A percentile compares a stretch with the other conserved stretches of the same genome.
phyloP scores from a whole-genome alignment of 352 stramenopile species.

The Phytophthora chlamydospora region DNA sequence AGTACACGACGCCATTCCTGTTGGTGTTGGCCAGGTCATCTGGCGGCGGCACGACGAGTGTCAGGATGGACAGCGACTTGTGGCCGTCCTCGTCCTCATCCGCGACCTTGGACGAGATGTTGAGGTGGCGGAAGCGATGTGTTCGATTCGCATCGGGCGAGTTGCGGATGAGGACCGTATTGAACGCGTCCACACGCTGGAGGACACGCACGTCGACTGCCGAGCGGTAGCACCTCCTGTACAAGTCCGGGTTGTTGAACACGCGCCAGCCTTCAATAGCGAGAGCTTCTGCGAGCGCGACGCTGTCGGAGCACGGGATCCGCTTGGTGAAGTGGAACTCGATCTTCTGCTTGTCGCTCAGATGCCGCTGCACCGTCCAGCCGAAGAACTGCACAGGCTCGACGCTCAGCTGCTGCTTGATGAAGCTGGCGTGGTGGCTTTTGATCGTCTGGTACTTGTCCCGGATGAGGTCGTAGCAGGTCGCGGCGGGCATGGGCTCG shows the following conservation, averaged over 20 bases:
- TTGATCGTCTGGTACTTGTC: constrained; percentile 35
- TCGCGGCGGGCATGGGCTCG: constrained; percentile 34
- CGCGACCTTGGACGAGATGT: constrained; percentile 44
- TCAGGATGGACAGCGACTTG: constrained; percentile 37
- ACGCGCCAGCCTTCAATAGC: constrained; percentile 38
- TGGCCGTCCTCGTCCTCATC: constrained; percentile 37
- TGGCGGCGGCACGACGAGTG: constrained; percentile 38
- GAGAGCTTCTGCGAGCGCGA: constrained; percentile 26
- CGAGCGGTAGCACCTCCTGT: constrained; percentile 46
- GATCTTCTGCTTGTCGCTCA: constrained; percentile 35
- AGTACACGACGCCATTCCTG: constrained; percentile 42
- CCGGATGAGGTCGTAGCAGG: constrained; percentile 33
- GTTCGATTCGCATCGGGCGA: constrained; percentile 42
- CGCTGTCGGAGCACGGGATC: constrained; percentile 31
- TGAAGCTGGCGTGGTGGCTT: constrained; percentile 33
- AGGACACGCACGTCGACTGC: constrained; percentile 43
- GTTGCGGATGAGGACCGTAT: constrained; percentile 48
- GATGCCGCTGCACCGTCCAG: constrained; percentile 46
- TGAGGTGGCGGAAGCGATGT: constrained; percentile 40
- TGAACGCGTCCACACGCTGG: constrained; percentile 44
- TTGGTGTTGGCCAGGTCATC: constrained; percentile 33
- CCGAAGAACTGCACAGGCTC: constrained; percentile 40
- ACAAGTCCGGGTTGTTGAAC: constrained; percentile 43
- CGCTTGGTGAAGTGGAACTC: constrained; percentile 53
- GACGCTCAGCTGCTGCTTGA: constrained; percentile 16